Conservation (phyloP, 208 protist genomes). For the Entamoeba histolytica region DNA sequence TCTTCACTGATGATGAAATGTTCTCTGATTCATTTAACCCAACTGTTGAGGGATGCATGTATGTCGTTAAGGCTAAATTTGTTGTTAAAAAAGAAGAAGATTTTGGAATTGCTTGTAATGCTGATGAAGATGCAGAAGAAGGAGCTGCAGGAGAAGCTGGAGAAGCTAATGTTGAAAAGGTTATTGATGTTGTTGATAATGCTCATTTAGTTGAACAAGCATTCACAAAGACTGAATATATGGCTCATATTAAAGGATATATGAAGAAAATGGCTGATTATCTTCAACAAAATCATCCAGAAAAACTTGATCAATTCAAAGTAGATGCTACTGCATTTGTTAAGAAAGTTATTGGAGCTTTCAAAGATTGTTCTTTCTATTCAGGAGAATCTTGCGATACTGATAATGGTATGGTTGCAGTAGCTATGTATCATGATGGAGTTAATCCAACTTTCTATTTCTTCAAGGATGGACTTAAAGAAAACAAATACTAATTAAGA, state of each 20-base stretch:
- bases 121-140: not conserved
- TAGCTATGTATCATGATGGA: not conserved
- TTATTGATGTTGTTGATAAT: not conserved
- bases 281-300: not conserved
- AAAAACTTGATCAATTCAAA: not conserved
- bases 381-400: not conserved
- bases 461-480: not conserved
- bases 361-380: not conserved
- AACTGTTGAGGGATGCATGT: not conserved
- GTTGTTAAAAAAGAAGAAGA: not conserved
- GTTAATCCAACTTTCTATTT: not conserved
- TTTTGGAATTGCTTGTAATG: not conserved
- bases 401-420: not conserved
- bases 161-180: not conserved
- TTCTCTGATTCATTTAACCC: not conserved
- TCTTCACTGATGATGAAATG: not conserved
- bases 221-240: not conserved
- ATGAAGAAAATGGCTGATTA: not conserved
- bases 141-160: not conserved
- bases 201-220: not conserved
- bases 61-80: not conserved
- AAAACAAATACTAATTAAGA: not conserved
- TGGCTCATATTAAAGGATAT: not conserved
- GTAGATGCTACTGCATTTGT: not conserved
- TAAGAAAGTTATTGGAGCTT: not conserved